Conservation (phyloP, 1,139 yeast species). For the Ogataea hybrid region DNA sequence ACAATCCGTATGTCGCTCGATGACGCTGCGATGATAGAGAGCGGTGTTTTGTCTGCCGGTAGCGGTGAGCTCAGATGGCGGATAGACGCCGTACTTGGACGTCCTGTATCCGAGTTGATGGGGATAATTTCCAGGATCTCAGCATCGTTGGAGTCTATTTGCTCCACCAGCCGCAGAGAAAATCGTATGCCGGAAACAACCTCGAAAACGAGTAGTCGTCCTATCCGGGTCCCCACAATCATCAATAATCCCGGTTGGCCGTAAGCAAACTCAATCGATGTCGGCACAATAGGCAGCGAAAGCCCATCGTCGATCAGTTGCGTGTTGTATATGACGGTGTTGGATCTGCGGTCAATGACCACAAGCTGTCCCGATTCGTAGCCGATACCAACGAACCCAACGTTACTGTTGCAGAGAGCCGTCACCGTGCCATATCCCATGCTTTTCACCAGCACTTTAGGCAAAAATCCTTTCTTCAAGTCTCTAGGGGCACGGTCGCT, state of each 20-base stretch:
- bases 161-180: conserved; percentile 54
- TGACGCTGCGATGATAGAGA: conserved; percentile 58
- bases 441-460: conserved; percentile 54
- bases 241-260: conserved; percentile 53
- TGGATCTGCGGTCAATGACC: conserved; percentile 83
- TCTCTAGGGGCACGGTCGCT: conserved; percentile 41
- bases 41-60: conserved; percentile 54
- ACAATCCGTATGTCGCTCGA: conserved; percentile 63
- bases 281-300: conserved; percentile 39
- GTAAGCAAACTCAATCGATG: conserved; percentile 70
- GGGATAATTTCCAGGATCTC: conserved; percentile 59
- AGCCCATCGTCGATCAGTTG: conserved; percentile 40
- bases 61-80: conserved; percentile 41
- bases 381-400: conserved; percentile 86
- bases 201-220: conserved; percentile 68
- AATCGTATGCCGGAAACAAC: conserved; percentile 76
- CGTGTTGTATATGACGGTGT: conserved; percentile 66
- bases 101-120: conserved; percentile 56
- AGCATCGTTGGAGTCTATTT: conserved; percentile 46
- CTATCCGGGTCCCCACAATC: conserved; percentile 76
- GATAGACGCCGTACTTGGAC: conserved; percentile 61
- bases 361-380: conserved; percentile 72
- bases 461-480: conserved; percentile 66
- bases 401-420: conserved; percentile 62
- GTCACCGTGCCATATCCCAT: conserved; percentile 50